phyloP scores from a whole-genome alignment of 2,329 filamentous ascomycete genomes.

The Colletotrichum horii region DNA sequence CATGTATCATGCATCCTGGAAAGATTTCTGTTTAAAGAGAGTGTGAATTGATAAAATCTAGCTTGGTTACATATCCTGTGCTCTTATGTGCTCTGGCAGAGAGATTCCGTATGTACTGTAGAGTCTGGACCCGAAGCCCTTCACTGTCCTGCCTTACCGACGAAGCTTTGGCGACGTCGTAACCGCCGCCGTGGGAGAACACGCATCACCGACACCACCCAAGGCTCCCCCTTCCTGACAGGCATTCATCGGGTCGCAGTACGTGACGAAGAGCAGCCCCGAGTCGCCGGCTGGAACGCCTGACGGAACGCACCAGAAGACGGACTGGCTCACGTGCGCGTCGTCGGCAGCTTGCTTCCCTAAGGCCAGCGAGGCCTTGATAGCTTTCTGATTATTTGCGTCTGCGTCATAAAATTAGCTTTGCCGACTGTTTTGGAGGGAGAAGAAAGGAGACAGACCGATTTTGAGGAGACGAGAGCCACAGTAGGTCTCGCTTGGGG shows the following conservation, averaged over 20 bases:
- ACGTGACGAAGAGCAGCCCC: constrained; percentile 5
- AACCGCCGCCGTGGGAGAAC: not conserved
- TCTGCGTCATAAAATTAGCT: not conserved
- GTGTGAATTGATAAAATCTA: constrained; percentile 10
- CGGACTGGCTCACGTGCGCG: not conserved
- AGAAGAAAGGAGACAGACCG: not conserved
- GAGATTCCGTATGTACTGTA: not conserved
- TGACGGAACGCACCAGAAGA: constrained; percentile 12
- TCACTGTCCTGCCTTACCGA: not conserved
- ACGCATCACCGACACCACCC: constrained; percentile 10
- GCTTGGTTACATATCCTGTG: not conserved
- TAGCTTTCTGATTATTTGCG: not conserved
- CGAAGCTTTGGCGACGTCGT: not conserved
- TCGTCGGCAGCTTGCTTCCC: constrained; percentile 11
- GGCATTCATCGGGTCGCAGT: not conserved
- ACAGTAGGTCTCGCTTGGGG: constrained; percentile 4
- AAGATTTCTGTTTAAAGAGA: not conserved
- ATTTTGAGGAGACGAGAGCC: constrained; percentile 9
- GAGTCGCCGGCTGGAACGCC: constrained; percentile 3
- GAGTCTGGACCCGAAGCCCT: not conserved
- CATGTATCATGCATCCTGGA: not conserved
- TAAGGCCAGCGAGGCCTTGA: not conserved
- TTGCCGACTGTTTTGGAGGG: not conserved
- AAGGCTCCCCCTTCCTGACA: constrained; percentile 7
- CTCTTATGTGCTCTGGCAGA: not conserved